Conservation (phyloP, 352 stramenopile species). For the Pythium periplocum region DNA sequence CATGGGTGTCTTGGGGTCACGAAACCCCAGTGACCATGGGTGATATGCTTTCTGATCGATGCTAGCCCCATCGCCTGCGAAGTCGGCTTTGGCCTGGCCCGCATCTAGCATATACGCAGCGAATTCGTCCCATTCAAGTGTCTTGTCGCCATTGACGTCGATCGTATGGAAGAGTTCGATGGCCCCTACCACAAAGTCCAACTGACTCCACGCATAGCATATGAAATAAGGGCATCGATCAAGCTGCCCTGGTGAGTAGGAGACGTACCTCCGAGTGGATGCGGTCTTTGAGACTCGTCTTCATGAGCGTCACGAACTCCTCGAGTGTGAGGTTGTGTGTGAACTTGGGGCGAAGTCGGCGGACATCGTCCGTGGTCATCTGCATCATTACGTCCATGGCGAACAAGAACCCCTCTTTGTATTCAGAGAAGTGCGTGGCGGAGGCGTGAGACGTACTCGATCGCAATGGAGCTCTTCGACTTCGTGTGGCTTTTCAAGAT, state of each 20-base stretch:
- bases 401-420: neutral
- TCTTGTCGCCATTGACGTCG: constrained; percentile 84
- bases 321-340: constrained; percentile 39
- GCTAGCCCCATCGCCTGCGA: constrained; percentile 5
- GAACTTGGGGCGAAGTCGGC: constrained; percentile 52
- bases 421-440: neutral
- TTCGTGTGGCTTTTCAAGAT: too few relatives aligned
- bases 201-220: constrained; percentile 1
- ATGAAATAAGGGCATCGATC: too few relatives aligned
- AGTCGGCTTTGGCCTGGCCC: constrained; percentile 50
- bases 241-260: neutral
- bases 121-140: constrained; percentile 90
- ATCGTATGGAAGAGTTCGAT: constrained; percentile 89
- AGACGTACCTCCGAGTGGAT: constrained; percentile 38
- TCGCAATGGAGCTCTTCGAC: too few relatives aligned
- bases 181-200: constrained; percentile 80
- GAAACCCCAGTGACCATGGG: constrained; percentile 25
- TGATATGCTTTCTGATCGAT: constrained; percentile 27
- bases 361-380: constrained; percentile 76
- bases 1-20: constrained; percentile 45
- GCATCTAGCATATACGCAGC: constrained; percentile 82
- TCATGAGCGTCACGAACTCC: constrained; percentile 69
- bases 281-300: constrained; percentile 58
- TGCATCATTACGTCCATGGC: constrained; percentile 86
- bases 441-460: too few relatives aligned